Base-by-base conservation (phyloP, 352 stramenopile genomes). In the Globisporangium paddicum region DNA sequence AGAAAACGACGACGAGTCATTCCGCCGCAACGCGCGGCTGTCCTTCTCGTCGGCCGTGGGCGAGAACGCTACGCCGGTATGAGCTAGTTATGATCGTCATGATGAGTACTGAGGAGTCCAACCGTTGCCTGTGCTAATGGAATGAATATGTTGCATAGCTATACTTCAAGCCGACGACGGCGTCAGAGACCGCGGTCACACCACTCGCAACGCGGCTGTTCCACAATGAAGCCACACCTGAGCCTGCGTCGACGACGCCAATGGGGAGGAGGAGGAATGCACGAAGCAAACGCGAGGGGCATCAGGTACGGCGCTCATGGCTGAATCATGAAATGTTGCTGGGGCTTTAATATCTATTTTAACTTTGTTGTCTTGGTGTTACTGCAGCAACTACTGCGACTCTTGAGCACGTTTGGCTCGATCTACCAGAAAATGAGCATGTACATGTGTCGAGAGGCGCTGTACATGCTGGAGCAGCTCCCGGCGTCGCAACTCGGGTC, bases 391-490 rank as follows among this genome's bases (percentile, higher is more conserved):
- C 30, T 91, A 16, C 67, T 87, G 3, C 68, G 74, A 8, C 63
- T 93, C 18, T 70, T 93, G 5, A 74, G 62, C 25, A 85, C 84
- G 16, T 90, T 91, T 66, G 82, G 84, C 9, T 69, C 66, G 58
- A 92, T 93, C 66, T 86, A 85, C 66, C 75, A 87, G 18, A 83
- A 84, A 54, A 40, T 87, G 18, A 78, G 76, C 58, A 45, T 78
- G 62, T 98, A 95, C 60, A 68, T 83, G 64, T 98, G 87, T 62
- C 67, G 64, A 47, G 82, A 96, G 69, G 87, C 93, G n/a, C 55
- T 98, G 32, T 66, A 93, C 46, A 68, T 97, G 56, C 85, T 98
- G 18, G 64, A 94, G 40, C 68, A 65, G 41, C 78, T 98, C 30
- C 94, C 94, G 37, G 57, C 68, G 2, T 62, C 69, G 16, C 96